phyloP scores from a whole-genome alignment of 805 yeast genomes.

The Lipomyces starkeyi region DNA sequence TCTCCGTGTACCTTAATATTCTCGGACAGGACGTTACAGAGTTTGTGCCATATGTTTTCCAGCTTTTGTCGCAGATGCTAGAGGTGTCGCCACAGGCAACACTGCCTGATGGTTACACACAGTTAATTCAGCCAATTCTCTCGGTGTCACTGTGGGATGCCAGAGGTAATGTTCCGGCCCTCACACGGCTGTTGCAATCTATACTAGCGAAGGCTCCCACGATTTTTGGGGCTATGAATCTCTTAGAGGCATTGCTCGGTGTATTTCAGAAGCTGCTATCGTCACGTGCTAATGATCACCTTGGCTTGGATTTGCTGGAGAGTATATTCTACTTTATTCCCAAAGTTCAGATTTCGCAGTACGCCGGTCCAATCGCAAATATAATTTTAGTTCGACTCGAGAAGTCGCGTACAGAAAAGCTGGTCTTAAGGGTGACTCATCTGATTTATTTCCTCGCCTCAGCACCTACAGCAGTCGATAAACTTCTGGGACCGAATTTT shows the following conservation, averaged over 20 bases:
- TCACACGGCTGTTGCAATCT: conserved; percentile 76
- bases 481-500: conserved; percentile 57
- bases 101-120: conserved; percentile 69
- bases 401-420: conserved; percentile 80
- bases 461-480: conserved; percentile 47
- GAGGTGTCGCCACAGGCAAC: conserved; percentile 59
- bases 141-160: conserved; percentile 95
- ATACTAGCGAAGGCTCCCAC: conserved; percentile 57
- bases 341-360: conserved; percentile 55
- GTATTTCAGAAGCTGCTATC: conserved; percentile 94
- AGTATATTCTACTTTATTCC: conserved; percentile 66
- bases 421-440: conserved; percentile 68
- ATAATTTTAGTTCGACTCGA: conserved; percentile 81
- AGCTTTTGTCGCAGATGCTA: conserved; percentile 78
- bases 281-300: conserved; percentile 76
- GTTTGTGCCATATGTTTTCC: conserved; percentile 91
- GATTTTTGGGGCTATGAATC: conserved; percentile 51
- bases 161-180: conserved; percentile 91
- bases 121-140: conserved; percentile 77
- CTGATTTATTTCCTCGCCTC: conserved; percentile 61
- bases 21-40: conserved; percentile 88
- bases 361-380: conserved; percentile 72
- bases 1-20: conserved; percentile 71
- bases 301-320: conserved; percentile 86
- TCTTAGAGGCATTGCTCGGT: conserved; percentile 81